phyloP scores from a whole-genome alignment of 495 filamentous ascomycete genomes.

The Amniculicola lignicola region DNA sequence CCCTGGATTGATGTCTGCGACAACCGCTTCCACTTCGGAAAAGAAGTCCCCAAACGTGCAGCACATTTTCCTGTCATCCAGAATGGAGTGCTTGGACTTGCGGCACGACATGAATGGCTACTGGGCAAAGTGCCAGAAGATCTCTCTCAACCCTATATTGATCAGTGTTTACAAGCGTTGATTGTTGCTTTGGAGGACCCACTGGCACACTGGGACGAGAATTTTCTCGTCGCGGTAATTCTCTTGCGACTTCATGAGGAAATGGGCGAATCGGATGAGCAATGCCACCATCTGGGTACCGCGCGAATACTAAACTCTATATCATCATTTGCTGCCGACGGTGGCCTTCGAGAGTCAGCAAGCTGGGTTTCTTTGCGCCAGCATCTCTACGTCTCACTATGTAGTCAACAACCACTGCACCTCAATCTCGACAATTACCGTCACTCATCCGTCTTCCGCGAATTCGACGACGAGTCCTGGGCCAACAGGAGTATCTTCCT shows the following conservation, averaged over 20 bases:
- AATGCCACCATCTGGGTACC: constrained; percentile 23
- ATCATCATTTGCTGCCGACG: constrained; percentile 12
- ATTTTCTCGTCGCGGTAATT: constrained; percentile 19
- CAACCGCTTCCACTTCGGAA: constrained; percentile 12
- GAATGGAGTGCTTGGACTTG: constrained; percentile 11
- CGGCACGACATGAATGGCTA: constrained; percentile 18
- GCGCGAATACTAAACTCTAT: constrained; percentile 25
- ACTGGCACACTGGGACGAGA: constrained; percentile 21
- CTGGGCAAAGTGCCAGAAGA: constrained; percentile 11
- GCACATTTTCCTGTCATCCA: constrained; percentile 18
- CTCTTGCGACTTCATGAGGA: constrained; percentile 16
- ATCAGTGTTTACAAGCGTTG: constrained; percentile 11
- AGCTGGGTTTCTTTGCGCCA: constrained; percentile 23
- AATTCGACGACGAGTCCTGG: constrained; percentile 18
- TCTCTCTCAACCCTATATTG: constrained; percentile 9
- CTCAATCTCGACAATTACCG: constrained; percentile 20
- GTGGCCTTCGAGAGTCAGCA: constrained; percentile 15
- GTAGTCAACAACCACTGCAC: constrained; percentile 11
- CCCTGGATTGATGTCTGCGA: constrained; percentile 21
- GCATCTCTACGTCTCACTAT: constrained; percentile 25
- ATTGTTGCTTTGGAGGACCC: constrained; percentile 18
- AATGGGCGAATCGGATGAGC: constrained; percentile 22
- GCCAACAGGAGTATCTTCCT: constrained; percentile 24
- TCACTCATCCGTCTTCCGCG: constrained; percentile 7
- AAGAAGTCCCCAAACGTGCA: constrained; percentile 16